A percentile compares a stretch with the other conserved stretches of the same genome.
phyloP scores from a whole-genome alignment of 2,329 filamentous ascomycete species.

The Trichoderma aggressivum region DNA sequence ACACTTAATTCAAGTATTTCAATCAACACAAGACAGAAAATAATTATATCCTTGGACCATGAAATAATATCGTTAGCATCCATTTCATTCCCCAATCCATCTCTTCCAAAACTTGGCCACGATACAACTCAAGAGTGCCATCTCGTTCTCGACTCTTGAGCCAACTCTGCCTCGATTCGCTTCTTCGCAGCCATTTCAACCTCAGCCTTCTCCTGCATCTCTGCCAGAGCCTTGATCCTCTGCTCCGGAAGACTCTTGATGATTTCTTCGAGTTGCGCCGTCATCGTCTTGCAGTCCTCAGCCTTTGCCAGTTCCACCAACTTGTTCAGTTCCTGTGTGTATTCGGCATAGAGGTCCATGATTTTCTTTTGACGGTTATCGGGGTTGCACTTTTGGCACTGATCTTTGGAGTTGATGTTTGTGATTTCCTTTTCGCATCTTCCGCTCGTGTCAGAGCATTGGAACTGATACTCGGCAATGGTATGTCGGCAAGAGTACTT shows the following conservation, averaged over 20 bases:
- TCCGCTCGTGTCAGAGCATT: background rate
- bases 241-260: background rate
- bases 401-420: background rate
- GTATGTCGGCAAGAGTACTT: background rate
- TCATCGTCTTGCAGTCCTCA: background rate
- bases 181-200: background rate
- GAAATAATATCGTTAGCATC: background rate
- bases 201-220: background rate
- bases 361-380: background rate
- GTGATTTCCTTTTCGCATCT: conserved; percentile 3
- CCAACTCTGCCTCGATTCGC: background rate
- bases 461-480: background rate
- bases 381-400: background rate
- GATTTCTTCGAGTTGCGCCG: background rate
- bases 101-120: background rate
- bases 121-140: background rate
- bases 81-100: background rate
- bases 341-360: background rate
- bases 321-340: background rate
- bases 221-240: background rate
- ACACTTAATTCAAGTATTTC: background rate
- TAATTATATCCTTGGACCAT: background rate
- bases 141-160: background rate
- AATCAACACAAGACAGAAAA: background rate
- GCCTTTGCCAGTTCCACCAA: background rate